Evolutionary conservation across 495 filamentous ascomycete genomes (phyloP).

Genomic region (Hypoxylon trugodes): DNA sequence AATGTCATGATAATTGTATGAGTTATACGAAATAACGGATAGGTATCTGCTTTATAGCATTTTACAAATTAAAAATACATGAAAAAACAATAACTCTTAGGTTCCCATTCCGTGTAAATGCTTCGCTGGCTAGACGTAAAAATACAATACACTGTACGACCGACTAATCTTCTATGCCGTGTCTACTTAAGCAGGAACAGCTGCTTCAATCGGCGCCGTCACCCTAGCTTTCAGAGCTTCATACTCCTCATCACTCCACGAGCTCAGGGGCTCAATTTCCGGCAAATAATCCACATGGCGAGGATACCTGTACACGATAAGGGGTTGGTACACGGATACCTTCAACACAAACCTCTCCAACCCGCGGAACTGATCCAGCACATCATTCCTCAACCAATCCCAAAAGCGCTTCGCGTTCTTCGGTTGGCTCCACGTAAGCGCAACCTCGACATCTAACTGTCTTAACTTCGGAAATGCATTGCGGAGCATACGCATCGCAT

Average conservation of each 20-base stretch:
- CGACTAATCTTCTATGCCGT: not conserved
- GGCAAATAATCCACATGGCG: not conserved
- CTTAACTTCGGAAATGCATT: conserved; percentile 3
- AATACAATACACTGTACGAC: too few species aligned
- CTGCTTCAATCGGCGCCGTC: not conserved
- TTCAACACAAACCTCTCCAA: conserved; percentile 35
- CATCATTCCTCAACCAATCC: conserved; percentile 24
- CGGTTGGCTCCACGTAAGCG: conserved; percentile 26
- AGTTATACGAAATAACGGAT: conserved; percentile 15
- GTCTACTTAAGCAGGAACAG: not conserved
- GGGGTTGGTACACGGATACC: conserved; percentile 12
- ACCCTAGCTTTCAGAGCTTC: conserved; percentile 19
- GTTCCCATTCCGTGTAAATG: not conserved
- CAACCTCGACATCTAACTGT: conserved; percentile 36
- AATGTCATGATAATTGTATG: conserved; percentile 4
- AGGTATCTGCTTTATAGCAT: not conserved
- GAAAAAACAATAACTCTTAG: not conserved
- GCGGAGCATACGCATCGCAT: conserved; percentile 8
- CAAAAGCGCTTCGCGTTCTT: conserved; percentile 26
- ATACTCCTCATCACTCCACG: conserved; percentile 32
- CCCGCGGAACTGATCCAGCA: conserved; percentile 24
- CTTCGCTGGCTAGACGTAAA: not conserved
- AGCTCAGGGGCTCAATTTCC: conserved; percentile 2
- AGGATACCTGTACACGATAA: not conserved
- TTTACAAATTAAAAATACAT: too few species aligned